Percentiles rank a stretch among this genome's conserved stretches.
Evolutionary conservation across 2,329 filamentous ascomycete genomes (phyloP).

Genomic region (Alternaria gaisen): DNA sequence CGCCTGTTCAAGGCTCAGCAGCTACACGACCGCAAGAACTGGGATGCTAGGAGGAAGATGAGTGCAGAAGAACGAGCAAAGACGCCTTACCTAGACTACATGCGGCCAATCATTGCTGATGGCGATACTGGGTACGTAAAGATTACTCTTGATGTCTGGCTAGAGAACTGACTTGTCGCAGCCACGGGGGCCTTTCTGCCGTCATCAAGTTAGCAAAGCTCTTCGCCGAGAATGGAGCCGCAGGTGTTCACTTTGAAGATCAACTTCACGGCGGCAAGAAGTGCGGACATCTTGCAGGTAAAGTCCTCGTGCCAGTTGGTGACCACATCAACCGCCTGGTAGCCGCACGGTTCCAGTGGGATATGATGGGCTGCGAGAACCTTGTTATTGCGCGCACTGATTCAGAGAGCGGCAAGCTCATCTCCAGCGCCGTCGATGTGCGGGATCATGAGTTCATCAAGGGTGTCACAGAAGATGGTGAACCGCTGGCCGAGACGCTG

Average conservation of each 20-base stretch:
- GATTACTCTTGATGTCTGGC: rapidly evolving
- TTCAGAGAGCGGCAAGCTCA: slow-evolving; percentile 88
- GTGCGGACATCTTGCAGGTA: slow-evolving; percentile 94
- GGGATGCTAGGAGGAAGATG: slow-evolving; percentile 83
- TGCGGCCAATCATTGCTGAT: slow-evolving; percentile 94
- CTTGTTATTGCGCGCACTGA: slow-evolving; percentile 94
- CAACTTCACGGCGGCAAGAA: slow-evolving; percentile 98
- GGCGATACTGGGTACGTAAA: slow-evolving; percentile 78
- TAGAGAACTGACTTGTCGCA: slow-evolving; percentile 39
- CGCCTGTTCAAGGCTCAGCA: slow-evolving; percentile 95
- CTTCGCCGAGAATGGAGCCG: slow-evolving; percentile 96
- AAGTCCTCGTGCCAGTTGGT: slow-evolving; percentile 90
- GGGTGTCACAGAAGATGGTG: slow-evolving; percentile 79
- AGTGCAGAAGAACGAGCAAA: slow-evolving; percentile 74
- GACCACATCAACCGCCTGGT: slow-evolving; percentile 97
- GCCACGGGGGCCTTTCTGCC: slow-evolving; percentile 89
- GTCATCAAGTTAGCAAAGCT: slow-evolving; percentile 97
- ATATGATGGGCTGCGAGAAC: slow-evolving; percentile 96
- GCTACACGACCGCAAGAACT: slow-evolving; percentile 95
- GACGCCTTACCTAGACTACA: slow-evolving; percentile 88
- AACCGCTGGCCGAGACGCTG: slow-evolving; percentile 85
- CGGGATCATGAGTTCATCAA: slow-evolving; percentile 98
- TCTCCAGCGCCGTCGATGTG: slow-evolving; percentile 90
- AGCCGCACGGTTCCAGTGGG: slow-evolving; percentile 95
- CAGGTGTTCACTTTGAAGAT: slow-evolving; percentile 96